Percentiles rank a stretch among this genome's conserved stretches.
Conservation (phyloP, 768 basidiomycete species). For the Lactifluus piperatus region DNA sequence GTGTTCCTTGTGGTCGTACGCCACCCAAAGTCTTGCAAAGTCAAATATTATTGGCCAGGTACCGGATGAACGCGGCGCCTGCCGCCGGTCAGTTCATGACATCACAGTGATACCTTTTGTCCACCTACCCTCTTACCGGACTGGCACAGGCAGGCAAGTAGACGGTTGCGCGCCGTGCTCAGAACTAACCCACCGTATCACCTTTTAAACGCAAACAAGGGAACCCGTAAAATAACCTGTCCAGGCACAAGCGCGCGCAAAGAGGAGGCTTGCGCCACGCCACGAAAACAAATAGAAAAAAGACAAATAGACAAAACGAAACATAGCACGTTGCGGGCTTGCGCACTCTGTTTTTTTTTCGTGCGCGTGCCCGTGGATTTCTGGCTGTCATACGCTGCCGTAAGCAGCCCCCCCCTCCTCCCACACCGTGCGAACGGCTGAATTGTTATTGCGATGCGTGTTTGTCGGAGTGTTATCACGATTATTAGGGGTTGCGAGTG, state of each 20-base stretch:
- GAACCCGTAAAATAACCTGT: no score
- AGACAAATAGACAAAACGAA: not conserved
- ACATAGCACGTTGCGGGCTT: not conserved
- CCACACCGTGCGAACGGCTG: not conserved
- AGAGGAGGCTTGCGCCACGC: not conserved
- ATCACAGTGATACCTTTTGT: not conserved
- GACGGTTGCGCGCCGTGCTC: not conserved
- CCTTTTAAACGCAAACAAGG: not conserved
- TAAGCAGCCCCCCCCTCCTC: not conserved
- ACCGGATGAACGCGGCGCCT: not conserved
- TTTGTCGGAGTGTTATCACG: not conserved
- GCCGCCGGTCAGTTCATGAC: not conserved
- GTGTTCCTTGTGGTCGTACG: not conserved
- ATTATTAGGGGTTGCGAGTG: not conserved
- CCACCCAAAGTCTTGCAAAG: not conserved
- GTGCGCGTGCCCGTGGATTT: not conserved
- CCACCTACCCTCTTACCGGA: not conserved
- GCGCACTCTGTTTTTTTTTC: not conserved
- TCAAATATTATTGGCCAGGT: not conserved
- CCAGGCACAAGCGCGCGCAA: not conserved
- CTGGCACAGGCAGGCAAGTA: not conserved
- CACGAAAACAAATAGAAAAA: not conserved
- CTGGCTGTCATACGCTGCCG: not conserved
- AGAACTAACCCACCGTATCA: not conserved
- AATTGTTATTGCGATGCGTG: not conserved